Conservation (phyloP, 1,284 basidiomycete genomes). For the Trametes pubescens region DNA sequence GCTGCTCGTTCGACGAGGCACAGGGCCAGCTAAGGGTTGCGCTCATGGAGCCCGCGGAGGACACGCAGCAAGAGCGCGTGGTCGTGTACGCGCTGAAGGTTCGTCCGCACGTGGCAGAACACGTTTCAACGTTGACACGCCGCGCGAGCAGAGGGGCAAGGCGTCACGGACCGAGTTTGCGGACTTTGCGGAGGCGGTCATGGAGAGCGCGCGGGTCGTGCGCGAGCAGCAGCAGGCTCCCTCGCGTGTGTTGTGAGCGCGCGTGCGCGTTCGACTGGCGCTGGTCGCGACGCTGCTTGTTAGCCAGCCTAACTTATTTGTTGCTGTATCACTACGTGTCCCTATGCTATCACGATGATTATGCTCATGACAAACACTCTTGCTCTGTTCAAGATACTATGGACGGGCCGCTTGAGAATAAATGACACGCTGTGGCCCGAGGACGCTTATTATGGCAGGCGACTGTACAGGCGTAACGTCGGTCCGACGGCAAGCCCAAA, state of each 20-base stretch:
- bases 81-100: slow-evolving; percentile 54
- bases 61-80: slow-evolving; percentile 34
- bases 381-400: background rate
- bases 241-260: background rate
- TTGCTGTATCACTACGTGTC: background rate
- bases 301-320: slow-evolving; percentile 8
- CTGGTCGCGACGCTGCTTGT: background rate
- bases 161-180: slow-evolving; percentile 37
- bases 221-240: slow-evolving; percentile 13
- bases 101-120: slow-evolving; percentile 6
- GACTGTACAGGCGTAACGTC: background rate
- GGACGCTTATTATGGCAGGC: background rate
- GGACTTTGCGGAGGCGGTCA: slow-evolving; percentile 35
- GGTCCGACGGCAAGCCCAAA: slow-evolving; percentile 8
- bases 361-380: background rate
- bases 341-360: background rate
- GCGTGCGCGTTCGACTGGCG: background rate
- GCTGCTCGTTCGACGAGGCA: slow-evolving; percentile 62
- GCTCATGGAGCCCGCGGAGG: slow-evolving; percentile 55
- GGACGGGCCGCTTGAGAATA: background rate
- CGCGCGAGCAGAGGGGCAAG: slow-evolving; percentile 36
- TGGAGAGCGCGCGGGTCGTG: slow-evolving; percentile 23
- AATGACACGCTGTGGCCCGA: background rate
- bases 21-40: slow-evolving; percentile 63
- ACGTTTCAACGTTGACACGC: slow-evolving; percentile 1